A percentile compares a stretch with the other conserved stretches of the same genome.
phyloP scores from a whole-genome alignment of 768 basidiomycete species.

The Macrolepiota fuliginosa region DNA sequence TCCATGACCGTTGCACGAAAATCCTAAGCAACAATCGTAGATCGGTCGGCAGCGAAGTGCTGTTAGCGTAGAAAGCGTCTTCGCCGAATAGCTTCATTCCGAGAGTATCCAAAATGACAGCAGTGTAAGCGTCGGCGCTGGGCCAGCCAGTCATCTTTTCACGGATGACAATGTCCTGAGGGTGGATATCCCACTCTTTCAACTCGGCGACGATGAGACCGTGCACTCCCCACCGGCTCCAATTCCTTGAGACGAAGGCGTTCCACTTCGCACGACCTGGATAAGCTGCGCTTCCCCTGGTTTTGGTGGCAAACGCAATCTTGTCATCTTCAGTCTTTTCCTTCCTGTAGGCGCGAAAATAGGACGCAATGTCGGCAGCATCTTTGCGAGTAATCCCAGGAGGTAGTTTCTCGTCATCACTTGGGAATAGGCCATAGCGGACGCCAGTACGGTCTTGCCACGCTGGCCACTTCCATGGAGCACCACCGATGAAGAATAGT shows the following conservation, averaged over 20 bases:
- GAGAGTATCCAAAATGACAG: neutral
- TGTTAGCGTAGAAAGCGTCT: neutral
- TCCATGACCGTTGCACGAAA: neutral
- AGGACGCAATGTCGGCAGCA: conserved; percentile 14
- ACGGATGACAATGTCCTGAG: neutral
- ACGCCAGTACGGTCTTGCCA: conserved; percentile 19
- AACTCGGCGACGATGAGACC: neutral
- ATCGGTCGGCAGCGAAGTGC: neutral
- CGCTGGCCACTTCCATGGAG: conserved; percentile 13
- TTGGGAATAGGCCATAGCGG: conserved; percentile 14
- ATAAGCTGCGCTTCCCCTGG: neutral
- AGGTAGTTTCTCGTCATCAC: neutral
- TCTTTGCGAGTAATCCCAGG: neutral
- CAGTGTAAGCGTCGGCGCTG: neutral
- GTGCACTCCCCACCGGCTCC: neutral
- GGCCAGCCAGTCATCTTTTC: neutral
- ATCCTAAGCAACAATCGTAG: neutral
- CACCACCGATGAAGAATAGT: neutral
- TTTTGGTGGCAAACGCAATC: conserved; percentile 12
- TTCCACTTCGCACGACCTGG: neutral
- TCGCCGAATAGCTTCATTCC: neutral
- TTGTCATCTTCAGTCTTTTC: conserved; percentile 9
- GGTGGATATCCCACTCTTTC: neutral
- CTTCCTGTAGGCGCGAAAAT: conserved; percentile 13
- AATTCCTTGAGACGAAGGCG: neutral